Percentiles rank a stretch among this genome's conserved stretches.
Conservation (phyloP, 139 green algal species). For the Tetradesmus lagerheimii region DNA sequence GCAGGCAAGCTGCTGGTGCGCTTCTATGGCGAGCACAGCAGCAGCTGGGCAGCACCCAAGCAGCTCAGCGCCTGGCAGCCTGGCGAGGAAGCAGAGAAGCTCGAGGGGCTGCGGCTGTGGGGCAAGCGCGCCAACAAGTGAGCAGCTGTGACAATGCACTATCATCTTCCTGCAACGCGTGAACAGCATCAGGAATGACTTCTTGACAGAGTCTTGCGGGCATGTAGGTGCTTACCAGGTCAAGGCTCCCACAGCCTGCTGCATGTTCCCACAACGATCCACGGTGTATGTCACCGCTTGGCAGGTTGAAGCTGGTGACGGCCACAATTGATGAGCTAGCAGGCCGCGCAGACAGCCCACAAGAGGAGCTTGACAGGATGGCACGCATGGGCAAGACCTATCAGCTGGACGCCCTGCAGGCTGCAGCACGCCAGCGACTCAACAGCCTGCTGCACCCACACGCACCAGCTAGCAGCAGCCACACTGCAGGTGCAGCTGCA, state of each 20-base stretch:
- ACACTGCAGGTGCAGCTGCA: neutral
- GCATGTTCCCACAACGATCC: too few species aligned
- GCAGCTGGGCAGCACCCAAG: slow-evolving; percentile 62
- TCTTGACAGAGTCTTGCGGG: too few species aligned
- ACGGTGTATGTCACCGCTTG: too few species aligned
- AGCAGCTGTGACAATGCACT: neutral
- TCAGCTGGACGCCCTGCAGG: slow-evolving; percentile 26
- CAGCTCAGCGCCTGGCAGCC: slow-evolving; percentile 24
- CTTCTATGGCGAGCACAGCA: slow-evolving; percentile 74
- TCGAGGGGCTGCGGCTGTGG: slow-evolving; percentile 16
- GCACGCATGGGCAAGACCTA: slow-evolving; percentile 26
- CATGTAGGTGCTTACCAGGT: too few species aligned
- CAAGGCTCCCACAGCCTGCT: too few species aligned
- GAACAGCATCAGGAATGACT: too few species aligned
- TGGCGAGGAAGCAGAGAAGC: neutral
- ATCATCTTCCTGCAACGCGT: too few species aligned
- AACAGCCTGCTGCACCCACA: slow-evolving; percentile 2
- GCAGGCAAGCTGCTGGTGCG: slow-evolving; percentile 66
- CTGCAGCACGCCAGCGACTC: slow-evolving; percentile 5
- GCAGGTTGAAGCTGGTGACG: slow-evolving; percentile 39
- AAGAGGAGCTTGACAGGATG: slow-evolving; percentile 14
- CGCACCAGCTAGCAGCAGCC: neutral
- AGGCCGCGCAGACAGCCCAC: neutral
- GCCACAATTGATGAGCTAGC: slow-evolving; percentile 52
- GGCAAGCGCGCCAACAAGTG: slow-evolving; percentile 26